phyloP scores from a whole-genome alignment of 805 yeast genomes.

The Metschnikowia lachancei region DNA sequence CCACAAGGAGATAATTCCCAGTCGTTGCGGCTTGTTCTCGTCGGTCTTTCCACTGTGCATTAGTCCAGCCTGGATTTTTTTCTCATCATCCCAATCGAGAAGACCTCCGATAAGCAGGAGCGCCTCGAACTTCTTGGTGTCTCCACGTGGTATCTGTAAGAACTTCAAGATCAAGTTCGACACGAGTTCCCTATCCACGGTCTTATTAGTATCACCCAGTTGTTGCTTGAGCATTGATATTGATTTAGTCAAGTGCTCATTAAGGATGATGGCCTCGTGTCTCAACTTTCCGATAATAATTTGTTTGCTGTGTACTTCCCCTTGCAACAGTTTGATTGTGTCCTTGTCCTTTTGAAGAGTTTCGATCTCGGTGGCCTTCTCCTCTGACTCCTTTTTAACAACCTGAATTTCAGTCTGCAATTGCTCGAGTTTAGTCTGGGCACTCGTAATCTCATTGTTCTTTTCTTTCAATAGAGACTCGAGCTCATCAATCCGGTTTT shows the following conservation, averaged over 20 bases:
- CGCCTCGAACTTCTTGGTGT: conserved; percentile 91
- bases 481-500: conserved; percentile 2
- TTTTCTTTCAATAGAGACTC: conserved; percentile 8
- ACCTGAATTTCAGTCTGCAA: conserved; percentile 10
- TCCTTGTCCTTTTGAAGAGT: conserved; percentile 20
- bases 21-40: conserved; percentile 30
- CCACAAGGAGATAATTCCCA: conserved; percentile 72
- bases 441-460: conserved; percentile 3
- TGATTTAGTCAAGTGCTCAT: conserved; percentile 95
- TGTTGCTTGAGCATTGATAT: conserved; percentile 77
- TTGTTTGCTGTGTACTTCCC: conserved; percentile 59
- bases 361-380: conserved; percentile 8
- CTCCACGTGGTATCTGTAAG: conserved; percentile 85
- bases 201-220: conserved; percentile 55
- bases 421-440: neutral
- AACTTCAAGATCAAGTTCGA: conserved; percentile 85
- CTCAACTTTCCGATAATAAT: conserved; percentile 84
- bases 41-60: conserved; percentile 30
- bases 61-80: conserved; percentile 74
- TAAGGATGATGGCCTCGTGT: conserved; percentile 89
- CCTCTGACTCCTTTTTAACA: conserved; percentile 6
- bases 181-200: conserved; percentile 84
- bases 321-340: conserved; percentile 48
- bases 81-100: conserved; percentile 84
- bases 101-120: conserved; percentile 77